Percentiles rank a stretch among this genome's conserved stretches.
Evolutionary conservation across 192 early-diverging fungal genomes (phyloP).

Genomic region (Coemansia sp.): DNA sequence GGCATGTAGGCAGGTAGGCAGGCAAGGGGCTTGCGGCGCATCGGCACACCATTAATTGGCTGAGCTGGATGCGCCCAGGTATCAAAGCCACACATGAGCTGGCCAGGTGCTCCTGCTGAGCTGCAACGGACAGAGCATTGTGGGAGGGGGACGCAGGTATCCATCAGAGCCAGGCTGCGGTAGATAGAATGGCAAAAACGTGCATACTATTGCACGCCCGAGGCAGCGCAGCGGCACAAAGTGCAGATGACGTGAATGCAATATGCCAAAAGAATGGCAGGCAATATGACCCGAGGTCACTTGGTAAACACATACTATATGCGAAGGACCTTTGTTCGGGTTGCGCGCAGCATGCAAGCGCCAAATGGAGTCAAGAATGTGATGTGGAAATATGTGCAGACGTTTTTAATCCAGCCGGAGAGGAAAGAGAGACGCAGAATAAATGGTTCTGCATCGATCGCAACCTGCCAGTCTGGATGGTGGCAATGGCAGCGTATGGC

Average conservation of each 20-base stretch:
- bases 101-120: constrained; percentile 1
- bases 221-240: background rate
- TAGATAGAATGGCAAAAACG: constrained; percentile 6
- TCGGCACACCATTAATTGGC: constrained; percentile 4
- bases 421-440: background rate
- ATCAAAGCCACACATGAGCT: constrained; percentile 19
- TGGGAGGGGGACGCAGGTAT: background rate
- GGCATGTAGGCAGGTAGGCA: no score
- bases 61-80: constrained; percentile 9
- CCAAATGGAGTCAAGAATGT: background rate
- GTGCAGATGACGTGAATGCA: constrained; percentile 3
- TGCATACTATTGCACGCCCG: constrained; percentile 1
- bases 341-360: constrained; percentile 7
- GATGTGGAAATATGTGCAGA: background rate
- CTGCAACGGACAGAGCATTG: background rate
- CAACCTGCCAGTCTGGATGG: background rate
- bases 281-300: constrained; percentile 9
- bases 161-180: background rate
- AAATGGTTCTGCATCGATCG: background rate
- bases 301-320: constrained; percentile 6
- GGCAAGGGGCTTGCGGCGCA: constrained; percentile 6
- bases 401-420: background rate
- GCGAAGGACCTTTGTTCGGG: constrained; percentile 2
- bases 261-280: constrained; percentile 4
- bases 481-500: background rate